Percentiles rank a stretch among this genome's conserved stretches.
Conservation (phyloP, 176 grass and related monocot species). For the Poa annua region DNA sequence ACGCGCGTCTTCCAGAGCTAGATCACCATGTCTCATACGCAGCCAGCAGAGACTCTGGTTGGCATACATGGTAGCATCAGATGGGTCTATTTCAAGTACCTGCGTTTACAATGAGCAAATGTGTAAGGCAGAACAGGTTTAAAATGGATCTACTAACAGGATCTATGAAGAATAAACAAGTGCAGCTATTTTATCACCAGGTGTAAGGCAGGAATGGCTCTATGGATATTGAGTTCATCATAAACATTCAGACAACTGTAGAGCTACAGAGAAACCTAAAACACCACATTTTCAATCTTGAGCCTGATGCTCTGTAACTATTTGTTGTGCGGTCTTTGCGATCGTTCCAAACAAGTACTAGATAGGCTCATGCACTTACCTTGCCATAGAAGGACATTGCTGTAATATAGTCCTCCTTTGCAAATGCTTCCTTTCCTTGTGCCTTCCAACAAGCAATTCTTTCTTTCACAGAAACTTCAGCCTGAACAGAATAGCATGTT, state of each 20-base stretch:
- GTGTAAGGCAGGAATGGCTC: background rate
- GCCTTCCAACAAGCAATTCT: conserved; percentile 26
- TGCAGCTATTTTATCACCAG: background rate
- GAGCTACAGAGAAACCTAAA: background rate
- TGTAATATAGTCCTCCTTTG: conserved; percentile 37
- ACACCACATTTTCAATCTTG: background rate
- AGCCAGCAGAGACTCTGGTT: conserved; percentile 30
- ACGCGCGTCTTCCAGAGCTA: conserved; percentile 2
- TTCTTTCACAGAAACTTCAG: background rate
- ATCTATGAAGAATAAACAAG: background rate
- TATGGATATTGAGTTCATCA: background rate
- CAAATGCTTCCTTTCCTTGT: conserved; percentile 32
- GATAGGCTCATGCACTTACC: conserved; percentile 26
- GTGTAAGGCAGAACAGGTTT: background rate
- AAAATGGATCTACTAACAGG: background rate
- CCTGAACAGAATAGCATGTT: conserved; percentile 28
- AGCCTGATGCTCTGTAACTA: background rate
- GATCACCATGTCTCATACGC: conserved; percentile 13
- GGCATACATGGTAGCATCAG: conserved; percentile 27
- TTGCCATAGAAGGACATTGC: conserved; percentile 28
- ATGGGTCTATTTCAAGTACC: conserved; percentile 13
- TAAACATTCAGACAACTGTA: conserved; percentile 7
- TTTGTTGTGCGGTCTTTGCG: background rate
- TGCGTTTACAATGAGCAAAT: background rate
- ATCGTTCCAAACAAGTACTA: background rate